Percentiles rank a stretch among this genome's conserved stretches.
Conservation (phyloP, 331 rosid genomes). For the Prunus yedoensis region DNA sequence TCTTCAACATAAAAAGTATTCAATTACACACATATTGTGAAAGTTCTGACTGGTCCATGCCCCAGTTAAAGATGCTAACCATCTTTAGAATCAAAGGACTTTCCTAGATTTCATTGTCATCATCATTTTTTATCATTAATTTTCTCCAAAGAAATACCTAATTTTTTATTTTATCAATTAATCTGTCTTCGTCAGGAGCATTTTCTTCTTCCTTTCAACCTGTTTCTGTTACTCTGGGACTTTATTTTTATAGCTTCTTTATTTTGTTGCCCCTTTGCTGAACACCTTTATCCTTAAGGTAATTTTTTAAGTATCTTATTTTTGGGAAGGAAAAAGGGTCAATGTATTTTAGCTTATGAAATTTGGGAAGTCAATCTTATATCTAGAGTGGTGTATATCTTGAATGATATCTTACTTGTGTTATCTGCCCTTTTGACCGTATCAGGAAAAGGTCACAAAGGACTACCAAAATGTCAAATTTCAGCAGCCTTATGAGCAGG, state of each 20-base stretch:
- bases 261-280: not conserved
- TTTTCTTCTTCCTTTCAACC: not conserved
- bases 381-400: slow-evolving; percentile 8
- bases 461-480: slow-evolving; percentile 77
- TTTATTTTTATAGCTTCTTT: not conserved
- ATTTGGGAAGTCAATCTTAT: not conserved
- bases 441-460: slow-evolving; percentile 83
- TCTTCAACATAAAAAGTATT: not conserved
- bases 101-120: not conserved
- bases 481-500: slow-evolving; percentile 88
- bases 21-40: not conserved
- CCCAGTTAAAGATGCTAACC: too few relatives aligned
- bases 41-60: not conserved
- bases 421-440: not conserved
- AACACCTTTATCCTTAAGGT: not conserved
- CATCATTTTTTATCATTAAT: not conserved
- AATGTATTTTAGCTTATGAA: not conserved
- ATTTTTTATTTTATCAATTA: not conserved
- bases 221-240: not conserved
- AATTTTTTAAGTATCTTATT: not conserved
- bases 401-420: not conserved
- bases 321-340: not conserved
- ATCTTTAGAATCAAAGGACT: not conserved
- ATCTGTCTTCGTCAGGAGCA: not conserved
- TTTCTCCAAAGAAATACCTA: not conserved